phyloP scores from a whole-genome alignment of 2,329 filamentous ascomycete genomes.

The Harringtonia aguacate region DNA sequence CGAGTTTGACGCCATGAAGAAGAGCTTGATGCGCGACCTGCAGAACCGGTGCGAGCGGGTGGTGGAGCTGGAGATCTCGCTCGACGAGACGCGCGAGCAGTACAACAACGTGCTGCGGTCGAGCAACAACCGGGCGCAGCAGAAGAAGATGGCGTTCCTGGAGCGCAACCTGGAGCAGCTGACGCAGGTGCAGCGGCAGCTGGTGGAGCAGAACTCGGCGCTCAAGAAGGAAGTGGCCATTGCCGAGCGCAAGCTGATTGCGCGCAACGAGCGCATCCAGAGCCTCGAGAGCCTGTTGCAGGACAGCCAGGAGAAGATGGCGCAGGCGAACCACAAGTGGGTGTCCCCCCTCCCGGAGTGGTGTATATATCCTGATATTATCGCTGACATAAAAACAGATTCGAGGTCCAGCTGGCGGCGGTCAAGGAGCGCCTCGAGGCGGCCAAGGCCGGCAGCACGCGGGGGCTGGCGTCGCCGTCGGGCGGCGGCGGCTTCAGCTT shows the following conservation, averaged over 20 bases:
- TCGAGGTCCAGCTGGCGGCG: slow-evolving; percentile 91
- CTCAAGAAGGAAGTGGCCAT: slow-evolving; percentile 99
- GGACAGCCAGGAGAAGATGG: slow-evolving; percentile 97
- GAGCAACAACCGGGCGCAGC: slow-evolving; percentile 95
- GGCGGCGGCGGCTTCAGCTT: slow-evolving; percentile 62
- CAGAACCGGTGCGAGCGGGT: slow-evolving; percentile 98
- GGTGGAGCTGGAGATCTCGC: slow-evolving; percentile 92
- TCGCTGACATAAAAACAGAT: slow-evolving; percentile 42
- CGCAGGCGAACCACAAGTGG: slow-evolving; percentile 93
- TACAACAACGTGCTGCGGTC: slow-evolving; percentile 97
- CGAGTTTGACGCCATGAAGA: slow-evolving; percentile 99
- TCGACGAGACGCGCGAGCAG: slow-evolving; percentile 95
- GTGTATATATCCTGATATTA: no score
- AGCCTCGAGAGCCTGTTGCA: slow-evolving; percentile 85
- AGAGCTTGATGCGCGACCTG: slow-evolving; percentile 95
- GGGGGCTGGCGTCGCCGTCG: slow-evolving; percentile 60
- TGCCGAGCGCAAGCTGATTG: slow-evolving; percentile 92
- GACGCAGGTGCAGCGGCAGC: slow-evolving; percentile 91
- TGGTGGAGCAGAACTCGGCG: slow-evolving; percentile 94
- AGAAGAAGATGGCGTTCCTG: slow-evolving; percentile 99
- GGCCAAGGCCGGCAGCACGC: slow-evolving; percentile 83
- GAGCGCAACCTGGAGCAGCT: slow-evolving; percentile 97
- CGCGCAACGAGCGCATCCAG: slow-evolving; percentile 92
- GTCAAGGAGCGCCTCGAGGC: slow-evolving; percentile 97
- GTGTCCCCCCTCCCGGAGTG: slow-evolving; percentile 19